phyloP scores from a whole-genome alignment of 1,284 basidiomycete species.

The Tylopilus sp. region DNA sequence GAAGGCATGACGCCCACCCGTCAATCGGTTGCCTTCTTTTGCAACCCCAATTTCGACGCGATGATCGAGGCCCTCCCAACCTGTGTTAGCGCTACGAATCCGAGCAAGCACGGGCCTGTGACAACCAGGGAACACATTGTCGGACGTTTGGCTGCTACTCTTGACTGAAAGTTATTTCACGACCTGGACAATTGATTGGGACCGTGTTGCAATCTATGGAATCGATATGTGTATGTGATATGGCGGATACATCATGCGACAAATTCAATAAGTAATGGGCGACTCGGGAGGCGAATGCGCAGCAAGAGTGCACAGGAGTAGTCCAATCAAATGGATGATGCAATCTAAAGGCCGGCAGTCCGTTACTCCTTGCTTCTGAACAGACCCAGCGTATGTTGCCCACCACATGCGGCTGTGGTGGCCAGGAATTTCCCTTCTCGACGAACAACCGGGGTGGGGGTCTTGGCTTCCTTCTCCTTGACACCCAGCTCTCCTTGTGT shows the following conservation, averaged over 20 bases:
- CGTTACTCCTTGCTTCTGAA: constrained; percentile 53
- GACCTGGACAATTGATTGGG: not conserved
- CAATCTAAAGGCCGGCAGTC: constrained; percentile 8
- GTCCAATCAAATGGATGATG: constrained; percentile 23
- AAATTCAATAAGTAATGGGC: constrained; percentile 25
- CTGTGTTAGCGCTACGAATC: constrained; percentile 53
- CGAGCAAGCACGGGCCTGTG: constrained; percentile 55
- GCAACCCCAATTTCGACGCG: constrained; percentile 74
- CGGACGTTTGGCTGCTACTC: constrained; percentile 61
- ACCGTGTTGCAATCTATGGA: constrained; percentile 2
- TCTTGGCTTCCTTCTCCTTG: constrained; percentile 54
- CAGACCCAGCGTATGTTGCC: constrained; percentile 67
- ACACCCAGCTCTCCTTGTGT: constrained; percentile 68
- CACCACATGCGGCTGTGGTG: constrained; percentile 59
- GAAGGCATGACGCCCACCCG: constrained; percentile 60
- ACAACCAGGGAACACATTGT: constrained; percentile 78
- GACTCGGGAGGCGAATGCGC: constrained; percentile 13
- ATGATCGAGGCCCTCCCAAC: constrained; percentile 72
- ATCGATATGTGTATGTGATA: constrained; percentile 14
- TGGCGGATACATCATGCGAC: constrained; percentile 23
- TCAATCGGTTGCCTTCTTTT: constrained; percentile 85
- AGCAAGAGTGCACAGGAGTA: constrained; percentile 15
- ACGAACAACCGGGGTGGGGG: constrained; percentile 62
- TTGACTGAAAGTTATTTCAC: constrained; percentile 26
- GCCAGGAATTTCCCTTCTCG: constrained; percentile 65